Conservation (phyloP, 805 yeast genomes). For the Myxozyma lipomycoides region DNA sequence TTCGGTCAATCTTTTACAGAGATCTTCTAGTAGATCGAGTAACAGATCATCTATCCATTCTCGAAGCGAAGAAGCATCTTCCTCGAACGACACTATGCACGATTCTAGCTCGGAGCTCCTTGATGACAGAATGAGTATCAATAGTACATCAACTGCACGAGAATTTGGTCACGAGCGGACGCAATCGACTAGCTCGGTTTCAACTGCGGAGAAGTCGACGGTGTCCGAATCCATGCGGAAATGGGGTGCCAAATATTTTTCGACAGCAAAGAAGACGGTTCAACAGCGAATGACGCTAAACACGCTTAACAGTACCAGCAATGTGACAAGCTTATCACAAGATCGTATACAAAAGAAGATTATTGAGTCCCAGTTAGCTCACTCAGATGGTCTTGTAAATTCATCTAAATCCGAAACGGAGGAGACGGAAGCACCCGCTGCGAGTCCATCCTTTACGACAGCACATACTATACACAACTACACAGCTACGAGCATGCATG, state of each 20-base stretch:
- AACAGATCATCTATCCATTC: constrained; percentile 12
- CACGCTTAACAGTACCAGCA: constrained; percentile 12
- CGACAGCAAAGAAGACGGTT: constrained; percentile 23
- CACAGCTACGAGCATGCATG: constrained; percentile 21
- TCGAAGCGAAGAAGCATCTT: background rate
- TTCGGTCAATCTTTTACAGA: constrained; percentile 4
- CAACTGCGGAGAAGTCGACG: constrained; percentile 11
- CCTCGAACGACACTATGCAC: background rate
- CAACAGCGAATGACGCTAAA: constrained; percentile 9
- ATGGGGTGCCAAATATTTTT: constrained; percentile 24
- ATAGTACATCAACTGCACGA: constrained; percentile 11
- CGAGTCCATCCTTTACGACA: background rate
- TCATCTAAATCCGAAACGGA: constrained; percentile 24
- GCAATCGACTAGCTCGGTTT: background rate
- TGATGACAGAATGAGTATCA: constrained; percentile 5
- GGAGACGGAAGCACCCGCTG: constrained; percentile 19
- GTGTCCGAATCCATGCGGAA: constrained; percentile 24
- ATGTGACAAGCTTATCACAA: constrained; percentile 7
- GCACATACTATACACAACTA: constrained; percentile 3
- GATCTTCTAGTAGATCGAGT: constrained; percentile 23
- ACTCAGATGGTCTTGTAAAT: constrained; percentile 17
- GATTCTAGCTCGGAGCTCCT: background rate
- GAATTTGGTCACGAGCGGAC: constrained; percentile 2
- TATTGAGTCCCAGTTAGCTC: constrained; percentile 16
- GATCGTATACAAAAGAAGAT: constrained; percentile 23